A percentile compares a stretch with the other conserved stretches of the same genome.
Conservation (phyloP, 2,329 filamentous ascomycete species). For the Colletotrichum lindemuthianum region DNA sequence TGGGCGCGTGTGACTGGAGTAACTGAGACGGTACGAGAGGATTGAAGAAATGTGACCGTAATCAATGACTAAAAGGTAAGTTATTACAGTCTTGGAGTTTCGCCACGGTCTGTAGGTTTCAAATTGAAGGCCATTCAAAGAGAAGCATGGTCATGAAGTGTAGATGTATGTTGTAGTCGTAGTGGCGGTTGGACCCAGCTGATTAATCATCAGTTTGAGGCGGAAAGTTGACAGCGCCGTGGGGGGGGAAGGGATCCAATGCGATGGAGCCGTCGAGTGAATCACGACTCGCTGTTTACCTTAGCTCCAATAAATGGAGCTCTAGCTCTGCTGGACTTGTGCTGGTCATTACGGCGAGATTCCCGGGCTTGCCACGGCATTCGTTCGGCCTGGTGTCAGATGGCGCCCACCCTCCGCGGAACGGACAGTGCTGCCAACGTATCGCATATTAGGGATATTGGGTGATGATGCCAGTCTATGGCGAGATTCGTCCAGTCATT, state of each 20-base stretch:
- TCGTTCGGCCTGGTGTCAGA: not conserved
- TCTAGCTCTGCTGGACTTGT: constrained; percentile 13
- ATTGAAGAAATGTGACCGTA: not conserved
- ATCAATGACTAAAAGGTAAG: not conserved
- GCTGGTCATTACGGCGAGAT: constrained; percentile 12
- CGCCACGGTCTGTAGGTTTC: not conserved
- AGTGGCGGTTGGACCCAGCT: constrained; percentile 22
- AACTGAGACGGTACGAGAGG: not conserved
- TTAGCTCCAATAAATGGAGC: constrained; percentile 34
- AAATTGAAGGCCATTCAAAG: constrained; percentile 8
- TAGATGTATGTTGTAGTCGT: not conserved
- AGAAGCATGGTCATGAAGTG: not conserved
- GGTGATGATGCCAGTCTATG: not conserved
- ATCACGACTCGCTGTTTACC: constrained; percentile 25
- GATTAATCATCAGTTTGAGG: constrained; percentile 31
- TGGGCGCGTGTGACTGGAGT: not conserved
- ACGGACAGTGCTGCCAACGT: not conserved
- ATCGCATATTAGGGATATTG: not conserved
- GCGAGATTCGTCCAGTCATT: not conserved
- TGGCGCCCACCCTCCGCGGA: not conserved
- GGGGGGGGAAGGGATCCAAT: constrained; percentile 10
- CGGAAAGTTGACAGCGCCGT: not conserved
- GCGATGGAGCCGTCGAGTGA: constrained; percentile 31
- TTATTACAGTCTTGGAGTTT: not conserved
- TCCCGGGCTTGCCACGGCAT: constrained; percentile 24